Conservation (phyloP, 352 stramenopile species). For the Globisporangium okanoganense region DNA sequence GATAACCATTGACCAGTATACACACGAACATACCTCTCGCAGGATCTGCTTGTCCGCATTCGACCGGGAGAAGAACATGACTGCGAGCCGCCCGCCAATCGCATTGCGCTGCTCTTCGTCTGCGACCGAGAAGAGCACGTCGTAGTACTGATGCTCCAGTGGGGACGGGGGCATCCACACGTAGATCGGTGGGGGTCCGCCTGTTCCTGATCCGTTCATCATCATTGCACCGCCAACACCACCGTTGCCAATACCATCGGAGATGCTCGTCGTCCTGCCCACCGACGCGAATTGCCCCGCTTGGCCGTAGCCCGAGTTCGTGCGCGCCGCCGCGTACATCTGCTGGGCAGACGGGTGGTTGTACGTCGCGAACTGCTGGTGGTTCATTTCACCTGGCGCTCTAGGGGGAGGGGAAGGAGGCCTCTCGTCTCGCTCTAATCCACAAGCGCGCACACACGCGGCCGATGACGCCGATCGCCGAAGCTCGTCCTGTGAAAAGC, state of each 20-base stretch:
- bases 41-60: conserved; percentile 84
- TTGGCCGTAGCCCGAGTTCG: conserved; percentile 24
- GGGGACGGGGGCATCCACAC: conserved; percentile 54
- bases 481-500: not conserved
- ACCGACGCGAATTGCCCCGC: conserved; percentile 34
- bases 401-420: not conserved
- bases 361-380: conserved; percentile 60
- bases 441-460: not conserved
- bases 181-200: conserved; percentile 24
- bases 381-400: conserved; percentile 25
- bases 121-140: conserved; percentile 88
- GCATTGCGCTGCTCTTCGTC: conserved; percentile 79
- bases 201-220: not conserved
- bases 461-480: not conserved
- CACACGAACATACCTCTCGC: conserved; percentile 43
- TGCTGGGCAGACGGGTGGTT: conserved; percentile 27
- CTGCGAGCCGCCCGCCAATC: conserved; percentile 87
- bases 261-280: conserved; percentile 24
- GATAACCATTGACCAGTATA: not conserved
- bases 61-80: conserved; percentile 92
- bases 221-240: not conserved
- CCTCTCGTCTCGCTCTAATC: not conserved
- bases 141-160: conserved; percentile 86
- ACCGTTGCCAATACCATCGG: not conserved
- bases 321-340: conserved; percentile 36